Evolutionary conservation across 345 rosid species (phyloP).

Genomic region (Hibiscus syriacus): DNA sequence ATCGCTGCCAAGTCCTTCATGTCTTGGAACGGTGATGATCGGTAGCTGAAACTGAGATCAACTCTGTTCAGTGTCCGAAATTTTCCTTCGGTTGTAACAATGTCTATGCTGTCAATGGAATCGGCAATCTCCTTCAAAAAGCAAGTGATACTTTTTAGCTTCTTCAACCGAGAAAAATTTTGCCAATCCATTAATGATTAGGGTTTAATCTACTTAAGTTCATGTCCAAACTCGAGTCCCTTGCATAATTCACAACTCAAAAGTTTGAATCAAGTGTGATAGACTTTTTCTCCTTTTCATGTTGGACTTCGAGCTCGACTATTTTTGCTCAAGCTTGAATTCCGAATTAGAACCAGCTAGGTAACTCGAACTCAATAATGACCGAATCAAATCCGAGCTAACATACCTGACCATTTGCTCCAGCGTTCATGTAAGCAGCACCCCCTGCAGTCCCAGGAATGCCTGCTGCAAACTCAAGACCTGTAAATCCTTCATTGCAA

Average conservation of each 20-base stretch:
- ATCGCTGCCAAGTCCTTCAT: slow-evolving; percentile 27
- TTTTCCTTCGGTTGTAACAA: slow-evolving; percentile 15
- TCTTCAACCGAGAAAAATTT: too few relatives aligned
- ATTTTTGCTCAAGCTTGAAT: background rate
- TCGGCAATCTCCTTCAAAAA: slow-evolving; percentile 24
- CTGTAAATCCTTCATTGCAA: slow-evolving; percentile 18
- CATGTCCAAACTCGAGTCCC: too few relatives aligned
- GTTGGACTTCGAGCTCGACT: background rate
- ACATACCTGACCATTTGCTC: slow-evolving; percentile 26
- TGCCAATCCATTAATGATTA: too few relatives aligned
- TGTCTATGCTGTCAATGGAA: slow-evolving; percentile 16
- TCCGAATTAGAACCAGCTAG: background rate
- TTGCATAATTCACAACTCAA: too few relatives aligned
- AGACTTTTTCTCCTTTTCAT: too few relatives aligned
- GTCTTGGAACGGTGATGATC: slow-evolving; percentile 23
- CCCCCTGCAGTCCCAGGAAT: slow-evolving; percentile 27
- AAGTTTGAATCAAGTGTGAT: too few relatives aligned
- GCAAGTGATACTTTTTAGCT: background rate
- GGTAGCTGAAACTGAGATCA: slow-evolving; percentile 24
- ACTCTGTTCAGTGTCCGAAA: slow-evolving; percentile 12
- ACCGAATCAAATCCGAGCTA: background rate
- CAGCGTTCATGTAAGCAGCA: slow-evolving; percentile 31
- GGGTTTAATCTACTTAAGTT: too few relatives aligned
- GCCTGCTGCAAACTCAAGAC: slow-evolving; percentile 30
- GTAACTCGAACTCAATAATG: background rate